Percentiles rank a stretch among this genome's conserved stretches.
These are phyloP conservation scores for Metschnikowia peoriensis DNA, from an alignment of 805 yeast genomes.

Conservation along the genomic window DNA sequence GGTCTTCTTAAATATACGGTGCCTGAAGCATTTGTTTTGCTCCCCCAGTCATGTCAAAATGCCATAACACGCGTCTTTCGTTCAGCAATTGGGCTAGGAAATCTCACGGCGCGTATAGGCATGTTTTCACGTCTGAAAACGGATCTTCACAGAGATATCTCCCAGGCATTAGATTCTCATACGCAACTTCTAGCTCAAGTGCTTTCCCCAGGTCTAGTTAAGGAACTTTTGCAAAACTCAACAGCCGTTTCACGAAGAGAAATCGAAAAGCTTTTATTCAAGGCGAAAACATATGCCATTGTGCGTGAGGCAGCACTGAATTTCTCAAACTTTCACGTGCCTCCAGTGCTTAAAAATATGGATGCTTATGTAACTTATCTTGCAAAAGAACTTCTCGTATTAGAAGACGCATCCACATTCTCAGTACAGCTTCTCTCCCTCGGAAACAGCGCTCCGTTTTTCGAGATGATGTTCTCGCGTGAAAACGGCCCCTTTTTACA, in stretches of 20 bases:
- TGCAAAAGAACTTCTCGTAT: constrained; percentile 17
- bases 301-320: constrained; percentile 24
- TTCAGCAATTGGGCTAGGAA: constrained; percentile 32
- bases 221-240: constrained; percentile 5
- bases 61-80: constrained; percentile 18
- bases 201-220: constrained; percentile 18
- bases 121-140: constrained; percentile 10
- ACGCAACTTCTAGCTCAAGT: constrained; percentile 15
- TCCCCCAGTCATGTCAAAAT: constrained; percentile 16
- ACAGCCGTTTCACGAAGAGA: constrained; percentile 24
- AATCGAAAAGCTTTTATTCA: constrained; percentile 37
- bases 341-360: constrained; percentile 15
- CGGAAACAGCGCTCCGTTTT: constrained; percentile 19
- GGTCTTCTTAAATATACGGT: constrained; percentile 31
- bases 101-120: constrained; percentile 20
- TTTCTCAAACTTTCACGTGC: constrained; percentile 9
- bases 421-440: constrained; percentile 24
- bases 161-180: constrained; percentile 10
- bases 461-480: constrained; percentile 23
- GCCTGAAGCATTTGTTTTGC: constrained; percentile 28
- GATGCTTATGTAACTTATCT: constrained; percentile 24
- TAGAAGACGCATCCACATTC: constrained; percentile 17
- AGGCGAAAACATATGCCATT: constrained; percentile 28
- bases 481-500: constrained; percentile 12
- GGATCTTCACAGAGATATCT: constrained; percentile 11